Evolutionary conservation across 805 yeast genomes (phyloP).

Genomic region (Kazachstania viticola): DNA sequence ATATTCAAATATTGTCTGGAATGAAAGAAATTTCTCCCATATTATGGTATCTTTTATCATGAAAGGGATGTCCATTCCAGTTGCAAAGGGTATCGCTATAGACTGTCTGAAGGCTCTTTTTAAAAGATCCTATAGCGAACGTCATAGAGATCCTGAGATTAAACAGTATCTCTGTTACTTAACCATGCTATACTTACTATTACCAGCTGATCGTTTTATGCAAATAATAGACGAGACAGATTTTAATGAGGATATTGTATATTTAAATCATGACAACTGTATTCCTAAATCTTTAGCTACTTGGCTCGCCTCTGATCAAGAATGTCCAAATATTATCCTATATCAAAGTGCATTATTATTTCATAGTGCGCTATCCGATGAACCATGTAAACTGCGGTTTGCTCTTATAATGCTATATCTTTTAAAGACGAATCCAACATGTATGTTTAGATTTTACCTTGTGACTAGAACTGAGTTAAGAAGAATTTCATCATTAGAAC

Average conservation of each 20-base stretch:
- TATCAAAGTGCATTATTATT: conserved; percentile 28
- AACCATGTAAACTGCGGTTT: conserved; percentile 26
- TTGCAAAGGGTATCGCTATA: conserved; percentile 39
- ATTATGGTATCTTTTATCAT: conserved; percentile 36
- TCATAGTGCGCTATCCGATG: conserved; percentile 26
- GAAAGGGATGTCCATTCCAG: conserved; percentile 48
- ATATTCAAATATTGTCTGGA: conserved; percentile 28
- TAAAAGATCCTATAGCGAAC: conserved; percentile 31
- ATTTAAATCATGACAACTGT: conserved; percentile 23
- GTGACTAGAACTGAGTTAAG: conserved; percentile 21
- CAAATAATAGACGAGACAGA: conserved; percentile 22
- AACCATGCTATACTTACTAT: conserved; percentile 26
- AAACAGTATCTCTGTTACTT: conserved; percentile 13
- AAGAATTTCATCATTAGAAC: conserved; percentile 17
- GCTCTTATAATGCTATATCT: conserved; percentile 24
- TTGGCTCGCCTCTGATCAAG: conserved; percentile 19
- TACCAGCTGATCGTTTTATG: conserved; percentile 28
- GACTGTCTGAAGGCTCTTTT: conserved; percentile 33
- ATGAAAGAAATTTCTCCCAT: conserved; percentile 37
- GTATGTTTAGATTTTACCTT: conserved; percentile 23
- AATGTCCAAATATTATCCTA: conserved; percentile 24
- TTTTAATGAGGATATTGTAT: conserved; percentile 23
- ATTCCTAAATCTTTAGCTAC: conserved; percentile 28
- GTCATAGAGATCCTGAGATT: conserved; percentile 5
- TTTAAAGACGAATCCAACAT: conserved; percentile 23